Percentiles rank a stretch among this genome's conserved stretches.
phyloP scores from a whole-genome alignment of 495 filamentous ascomycete species.

The Penicilliopsis zonata region DNA sequence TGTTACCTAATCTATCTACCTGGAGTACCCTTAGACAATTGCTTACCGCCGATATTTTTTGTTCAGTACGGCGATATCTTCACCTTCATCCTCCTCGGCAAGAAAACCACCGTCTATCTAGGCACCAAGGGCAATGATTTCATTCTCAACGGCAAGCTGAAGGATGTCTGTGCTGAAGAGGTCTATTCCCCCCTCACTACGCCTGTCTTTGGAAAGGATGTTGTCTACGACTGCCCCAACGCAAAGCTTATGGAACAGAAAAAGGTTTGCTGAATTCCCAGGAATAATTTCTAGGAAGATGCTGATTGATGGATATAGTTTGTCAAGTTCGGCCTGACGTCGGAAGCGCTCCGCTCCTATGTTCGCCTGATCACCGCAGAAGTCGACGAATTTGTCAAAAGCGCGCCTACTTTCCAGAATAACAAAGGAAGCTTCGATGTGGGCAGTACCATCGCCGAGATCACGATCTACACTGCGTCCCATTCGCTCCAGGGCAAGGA shows the following conservation, averaged over 20 bases:
- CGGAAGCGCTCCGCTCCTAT: constrained; percentile 50
- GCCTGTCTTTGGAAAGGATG: constrained; percentile 50
- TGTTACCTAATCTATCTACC: constrained; percentile 2
- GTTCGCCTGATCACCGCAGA: constrained; percentile 44
- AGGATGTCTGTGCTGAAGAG: constrained; percentile 52
- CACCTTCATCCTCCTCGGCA: constrained; percentile 51
- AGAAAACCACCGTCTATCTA: constrained; percentile 49
- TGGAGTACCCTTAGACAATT: constrained; percentile 1
- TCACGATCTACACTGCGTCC: constrained; percentile 56
- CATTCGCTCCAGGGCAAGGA: constrained; percentile 54
- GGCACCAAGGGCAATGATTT: constrained; percentile 53
- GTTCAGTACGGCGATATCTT: constrained; percentile 52
- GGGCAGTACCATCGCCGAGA: constrained; percentile 42
- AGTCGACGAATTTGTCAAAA: constrained; percentile 37
- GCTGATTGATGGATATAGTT: constrained; percentile 29
- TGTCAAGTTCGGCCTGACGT: constrained; percentile 53
- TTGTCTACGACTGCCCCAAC: constrained; percentile 56
- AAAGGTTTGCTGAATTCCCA: constrained; percentile 29
- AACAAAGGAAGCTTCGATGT: constrained; percentile 39
- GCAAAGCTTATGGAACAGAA: constrained; percentile 60
- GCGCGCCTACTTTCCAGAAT: constrained; percentile 31
- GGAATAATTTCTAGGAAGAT: neutral
- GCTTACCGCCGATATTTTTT: constrained; percentile 6
- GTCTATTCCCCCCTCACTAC: constrained; percentile 49
- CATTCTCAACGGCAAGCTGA: constrained; percentile 49